phyloP scores from a whole-genome alignment of 2,329 filamentous ascomycete genomes.

The Paraphaeosphaeria sporulosa region DNA sequence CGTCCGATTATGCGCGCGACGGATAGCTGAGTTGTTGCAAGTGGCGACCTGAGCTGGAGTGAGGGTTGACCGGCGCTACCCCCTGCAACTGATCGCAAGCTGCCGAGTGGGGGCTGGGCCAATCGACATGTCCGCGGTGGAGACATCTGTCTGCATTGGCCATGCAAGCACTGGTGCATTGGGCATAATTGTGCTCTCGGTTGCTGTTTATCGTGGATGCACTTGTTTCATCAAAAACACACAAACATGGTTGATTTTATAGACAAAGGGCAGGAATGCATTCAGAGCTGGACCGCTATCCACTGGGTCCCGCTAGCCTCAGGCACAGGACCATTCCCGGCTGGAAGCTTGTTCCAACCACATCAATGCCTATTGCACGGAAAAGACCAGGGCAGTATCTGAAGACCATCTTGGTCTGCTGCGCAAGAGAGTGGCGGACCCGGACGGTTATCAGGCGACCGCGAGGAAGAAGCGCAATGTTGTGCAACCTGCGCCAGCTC shows the following conservation, averaged over 20 bases:
- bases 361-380: not conserved
- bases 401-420: not conserved
- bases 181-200: not conserved
- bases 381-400: not conserved
- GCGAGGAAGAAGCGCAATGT: not conserved
- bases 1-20: conserved; percentile 20
- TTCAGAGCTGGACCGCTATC: not conserved
- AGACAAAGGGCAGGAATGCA: conserved; percentile 5
- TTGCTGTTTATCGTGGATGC: not conserved
- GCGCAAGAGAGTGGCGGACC: not conserved
- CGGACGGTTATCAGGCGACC: not conserved
- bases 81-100: conserved; percentile 8
- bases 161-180: conserved; percentile 7
- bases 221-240: not conserved
- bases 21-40: conserved; percentile 37
- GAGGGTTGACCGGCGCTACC: conserved; percentile 11
- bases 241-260: not conserved
- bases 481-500: conserved; percentile 17
- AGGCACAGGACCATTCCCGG: conserved; percentile 2
- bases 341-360: conserved; percentile 12
- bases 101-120: conserved; percentile 23
- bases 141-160: conserved; percentile 5
- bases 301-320: not conserved
- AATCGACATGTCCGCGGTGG: conserved; percentile 13
- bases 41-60: conserved; percentile 23